Conservation (phyloP, 176 grass and related monocot species). For the Juncus effusus region DNA sequence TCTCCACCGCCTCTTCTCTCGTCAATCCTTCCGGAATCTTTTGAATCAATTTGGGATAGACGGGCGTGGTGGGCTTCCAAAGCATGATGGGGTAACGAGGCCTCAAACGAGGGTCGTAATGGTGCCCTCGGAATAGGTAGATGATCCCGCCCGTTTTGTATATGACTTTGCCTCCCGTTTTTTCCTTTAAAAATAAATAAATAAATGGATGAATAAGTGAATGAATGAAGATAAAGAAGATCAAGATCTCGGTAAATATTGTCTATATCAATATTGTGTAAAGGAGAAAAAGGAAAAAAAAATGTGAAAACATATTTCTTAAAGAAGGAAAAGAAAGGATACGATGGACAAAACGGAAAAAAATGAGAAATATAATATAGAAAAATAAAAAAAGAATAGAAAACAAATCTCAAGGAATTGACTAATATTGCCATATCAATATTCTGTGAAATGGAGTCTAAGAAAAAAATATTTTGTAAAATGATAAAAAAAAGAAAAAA, state of each 20-base stretch:
- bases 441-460: too few species aligned
- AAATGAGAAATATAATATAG: too few species aligned
- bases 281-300: too few species aligned
- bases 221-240: slow-evolving; percentile 15
- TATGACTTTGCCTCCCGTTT: slow-evolving; percentile 77
- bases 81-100: slow-evolving; percentile 92
- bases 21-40: slow-evolving; percentile 78
- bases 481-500: too few species aligned
- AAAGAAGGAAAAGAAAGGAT: too few species aligned
- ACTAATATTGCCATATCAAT: too few species aligned
- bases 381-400: not conserved
- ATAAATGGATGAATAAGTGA: slow-evolving; percentile 12
- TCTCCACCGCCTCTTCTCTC: slow-evolving; percentile 69
- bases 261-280: too few species aligned
- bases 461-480: too few species aligned
- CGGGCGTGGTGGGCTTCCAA: slow-evolving; percentile 94
- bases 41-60: too few species aligned
- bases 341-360: not conserved
- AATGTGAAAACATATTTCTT: too few species aligned
- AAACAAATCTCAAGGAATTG: not conserved
- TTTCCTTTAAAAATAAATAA: too few species aligned
- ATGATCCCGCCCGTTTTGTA: slow-evolving; percentile 61
- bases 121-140: slow-evolving; percentile 73
- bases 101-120: slow-evolving; percentile 55
- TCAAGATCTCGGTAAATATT: too few species aligned